Evolutionary conservation across 2,329 filamentous ascomycete genomes (phyloP).

Genomic region (Teratosphaeria nubilosa): DNA sequence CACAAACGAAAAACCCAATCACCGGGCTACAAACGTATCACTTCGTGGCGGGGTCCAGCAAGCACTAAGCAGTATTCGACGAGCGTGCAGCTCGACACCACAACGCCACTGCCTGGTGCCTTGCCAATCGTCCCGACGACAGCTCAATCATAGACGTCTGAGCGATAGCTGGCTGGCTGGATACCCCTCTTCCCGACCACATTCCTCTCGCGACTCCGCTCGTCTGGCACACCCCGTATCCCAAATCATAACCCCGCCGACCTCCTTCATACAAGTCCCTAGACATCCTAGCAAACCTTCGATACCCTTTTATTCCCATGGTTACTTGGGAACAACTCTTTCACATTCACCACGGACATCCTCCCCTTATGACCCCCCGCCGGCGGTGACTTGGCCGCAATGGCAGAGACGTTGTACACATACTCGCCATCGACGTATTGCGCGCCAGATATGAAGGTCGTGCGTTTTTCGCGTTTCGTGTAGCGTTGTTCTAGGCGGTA

Average conservation of each 20-base stretch:
- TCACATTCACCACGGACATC: not conserved
- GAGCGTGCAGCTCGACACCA: too few species aligned
- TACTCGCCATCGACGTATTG: conserved; percentile 95
- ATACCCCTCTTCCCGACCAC: too few species aligned
- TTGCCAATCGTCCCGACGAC: too few species aligned
- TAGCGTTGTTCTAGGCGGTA: conserved; percentile 94
- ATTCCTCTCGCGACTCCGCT: too few species aligned
- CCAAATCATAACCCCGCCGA: too few species aligned
- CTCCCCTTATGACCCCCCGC: conserved; percentile 4
- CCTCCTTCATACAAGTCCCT: not conserved
- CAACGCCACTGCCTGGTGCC: too few species aligned
- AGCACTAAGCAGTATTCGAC: too few species aligned
- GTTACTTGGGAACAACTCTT: not conserved
- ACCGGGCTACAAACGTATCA: not conserved
- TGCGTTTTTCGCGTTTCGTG: conserved; percentile 80
- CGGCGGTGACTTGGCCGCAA: conserved; percentile 14
- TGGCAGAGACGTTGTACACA: conserved; percentile 49
- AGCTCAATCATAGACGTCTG: too few species aligned
- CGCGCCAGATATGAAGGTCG: conserved; percentile 78
- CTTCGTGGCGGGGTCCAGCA: too few species aligned
- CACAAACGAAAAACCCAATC: not conserved
- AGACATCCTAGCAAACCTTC: not conserved
- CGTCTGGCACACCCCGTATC: too few species aligned
- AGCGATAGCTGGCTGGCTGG: too few species aligned
- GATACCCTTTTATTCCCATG: not conserved